Evolutionary conservation across 2,329 filamentous ascomycete genomes (phyloP).

Genomic region (Colletotrichum lentis): DNA sequence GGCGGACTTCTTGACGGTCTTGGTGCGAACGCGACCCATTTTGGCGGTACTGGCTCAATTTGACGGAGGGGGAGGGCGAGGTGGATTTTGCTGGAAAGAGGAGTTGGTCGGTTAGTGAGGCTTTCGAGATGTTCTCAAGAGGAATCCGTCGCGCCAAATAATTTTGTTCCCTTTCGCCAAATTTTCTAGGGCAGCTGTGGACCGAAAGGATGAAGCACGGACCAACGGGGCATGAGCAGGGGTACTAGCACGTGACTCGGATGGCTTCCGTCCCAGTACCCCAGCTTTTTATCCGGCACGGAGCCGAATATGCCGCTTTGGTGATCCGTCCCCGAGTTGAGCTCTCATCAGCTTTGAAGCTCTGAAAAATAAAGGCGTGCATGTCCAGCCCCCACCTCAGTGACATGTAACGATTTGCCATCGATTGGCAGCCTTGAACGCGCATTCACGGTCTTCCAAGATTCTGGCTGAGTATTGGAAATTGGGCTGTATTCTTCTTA

Average conservation of each 20-base stretch:
- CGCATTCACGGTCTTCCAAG: no score
- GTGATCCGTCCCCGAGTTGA: no score
- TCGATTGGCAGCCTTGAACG: neutral
- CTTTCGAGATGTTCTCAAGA: conserved; percentile 61
- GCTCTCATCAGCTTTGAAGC: no score
- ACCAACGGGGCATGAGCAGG: conserved; percentile 19
- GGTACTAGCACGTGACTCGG: neutral
- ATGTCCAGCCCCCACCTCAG: no score
- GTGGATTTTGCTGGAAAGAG: conserved; percentile 40
- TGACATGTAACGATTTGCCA: neutral
- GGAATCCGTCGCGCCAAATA: conserved; percentile 1
- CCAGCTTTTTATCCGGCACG: neutral
- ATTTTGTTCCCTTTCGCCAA: conserved; percentile 14
- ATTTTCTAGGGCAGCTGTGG: conserved; percentile 29
- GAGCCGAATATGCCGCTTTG: neutral
- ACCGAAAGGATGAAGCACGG: conserved; percentile 1
- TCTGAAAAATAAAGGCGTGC: no score
- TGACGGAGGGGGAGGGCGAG: conserved; percentile 12
- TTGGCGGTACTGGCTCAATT: conserved; percentile 61
- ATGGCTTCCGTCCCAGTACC: neutral
- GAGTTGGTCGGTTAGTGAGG: conserved; percentile 47
- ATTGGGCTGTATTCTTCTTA: conserved; percentile 31
- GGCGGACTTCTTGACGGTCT: conserved; percentile 80
- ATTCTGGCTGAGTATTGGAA: neutral
- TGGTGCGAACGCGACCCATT: conserved; percentile 76